Conservation (phyloP, 495 filamentous ascomycete genomes). For the Chlorociboria aeruginascens region DNA sequence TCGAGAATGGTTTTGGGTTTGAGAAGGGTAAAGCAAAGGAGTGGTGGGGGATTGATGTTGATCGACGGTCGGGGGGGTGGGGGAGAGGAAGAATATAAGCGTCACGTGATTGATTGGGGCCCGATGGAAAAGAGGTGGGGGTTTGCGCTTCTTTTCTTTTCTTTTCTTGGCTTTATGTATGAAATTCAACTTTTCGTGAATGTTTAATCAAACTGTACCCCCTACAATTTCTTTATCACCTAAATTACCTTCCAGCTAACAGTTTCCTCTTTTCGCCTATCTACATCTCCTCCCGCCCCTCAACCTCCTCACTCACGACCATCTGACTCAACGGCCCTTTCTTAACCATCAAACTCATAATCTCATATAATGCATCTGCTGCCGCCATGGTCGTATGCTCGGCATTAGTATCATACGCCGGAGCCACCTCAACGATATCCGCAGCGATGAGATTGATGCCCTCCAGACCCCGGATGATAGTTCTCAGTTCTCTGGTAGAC, state of each 20-base stretch:
- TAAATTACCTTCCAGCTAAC: background rate
- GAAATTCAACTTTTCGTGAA: no score
- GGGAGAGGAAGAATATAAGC: no score
- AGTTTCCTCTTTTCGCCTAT: background rate
- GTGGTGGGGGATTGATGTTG: no score
- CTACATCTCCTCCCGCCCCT: conserved; percentile 10
- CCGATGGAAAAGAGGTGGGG: no score
- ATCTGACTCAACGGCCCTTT: conserved; percentile 35
- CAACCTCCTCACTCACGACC: conserved; percentile 9
- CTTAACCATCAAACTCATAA: conserved; percentile 56
- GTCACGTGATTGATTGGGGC: no score
- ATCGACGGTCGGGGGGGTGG: no score
- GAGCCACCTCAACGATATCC: conserved; percentile 57
- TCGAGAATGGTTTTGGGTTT: no score
- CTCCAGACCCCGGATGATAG: conserved; percentile 60
- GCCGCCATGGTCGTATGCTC: conserved; percentile 59
- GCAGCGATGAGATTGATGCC: conserved; percentile 61
- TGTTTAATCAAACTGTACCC: no score
- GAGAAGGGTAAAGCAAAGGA: no score
- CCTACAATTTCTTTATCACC: no score
- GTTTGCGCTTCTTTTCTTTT: no score
- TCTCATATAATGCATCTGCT: conserved; percentile 52
- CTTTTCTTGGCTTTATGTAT: no score
- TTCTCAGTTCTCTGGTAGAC: conserved; percentile 60
- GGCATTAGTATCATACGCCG: conserved; percentile 56